These are phyloP conservation scores for Cnidoscolus chayamansa DNA, from an alignment of 441 rosid species.

Conservation along the genomic window DNA sequence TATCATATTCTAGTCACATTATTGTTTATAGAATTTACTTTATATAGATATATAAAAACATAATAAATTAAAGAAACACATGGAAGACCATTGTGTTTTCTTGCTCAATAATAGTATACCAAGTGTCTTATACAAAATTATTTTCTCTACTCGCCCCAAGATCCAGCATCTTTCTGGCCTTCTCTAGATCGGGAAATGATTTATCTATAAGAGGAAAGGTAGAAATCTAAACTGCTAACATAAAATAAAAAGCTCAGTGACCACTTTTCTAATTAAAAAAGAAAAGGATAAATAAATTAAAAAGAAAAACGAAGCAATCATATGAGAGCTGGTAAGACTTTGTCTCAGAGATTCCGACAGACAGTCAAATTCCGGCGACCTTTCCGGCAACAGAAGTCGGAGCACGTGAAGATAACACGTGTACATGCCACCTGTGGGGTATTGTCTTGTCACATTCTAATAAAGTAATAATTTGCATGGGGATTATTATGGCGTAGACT, in stretches of 20 bases:
- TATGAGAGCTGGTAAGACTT: neutral
- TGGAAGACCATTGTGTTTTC: neutral
- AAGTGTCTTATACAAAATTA: neutral
- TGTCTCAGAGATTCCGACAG: conserved; percentile 34
- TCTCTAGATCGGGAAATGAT: neutral
- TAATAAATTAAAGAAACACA: neutral
- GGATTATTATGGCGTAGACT: conserved; percentile 26
- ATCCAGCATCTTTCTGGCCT: neutral
- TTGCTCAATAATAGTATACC: conserved; percentile 7
- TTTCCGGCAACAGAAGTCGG: conserved; percentile 26
- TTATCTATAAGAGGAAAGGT: neutral
- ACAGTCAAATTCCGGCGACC: conserved; percentile 25
- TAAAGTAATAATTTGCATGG: conserved; percentile 39
- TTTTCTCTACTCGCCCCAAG: neutral
- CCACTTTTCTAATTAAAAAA: neutral
- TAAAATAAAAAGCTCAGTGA: neutral
- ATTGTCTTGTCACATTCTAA: conserved; percentile 28
- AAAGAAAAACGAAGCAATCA: neutral
- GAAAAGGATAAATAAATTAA: neutral
- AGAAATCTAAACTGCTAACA: neutral
- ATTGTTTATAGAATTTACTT: neutral
- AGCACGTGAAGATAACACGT: conserved; percentile 24
- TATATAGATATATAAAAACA: neutral
- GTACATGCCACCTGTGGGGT: conserved; percentile 38
- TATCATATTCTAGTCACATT: neutral